Percentiles rank a stretch among this genome's conserved stretches.
These are phyloP conservation scores for Saccharum officinarum DNA, from an alignment of 176 grass and related monocot genomes.

Conservation along the genomic window DNA sequence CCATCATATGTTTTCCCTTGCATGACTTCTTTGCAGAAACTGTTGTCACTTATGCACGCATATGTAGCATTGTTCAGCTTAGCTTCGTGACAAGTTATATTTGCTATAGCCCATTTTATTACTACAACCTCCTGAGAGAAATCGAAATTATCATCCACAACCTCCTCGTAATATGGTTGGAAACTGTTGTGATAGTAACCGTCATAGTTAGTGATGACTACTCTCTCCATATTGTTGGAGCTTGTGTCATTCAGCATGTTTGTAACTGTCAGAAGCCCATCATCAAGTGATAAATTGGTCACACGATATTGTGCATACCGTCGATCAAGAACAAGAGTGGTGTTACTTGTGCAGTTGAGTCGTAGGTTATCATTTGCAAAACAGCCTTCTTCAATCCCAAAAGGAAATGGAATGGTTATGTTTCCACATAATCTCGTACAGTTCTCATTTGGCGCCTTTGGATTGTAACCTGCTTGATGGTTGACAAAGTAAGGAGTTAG, in stretches of 20 bases:
- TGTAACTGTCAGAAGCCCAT: neutral
- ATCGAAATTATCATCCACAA: neutral
- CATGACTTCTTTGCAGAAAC: neutral
- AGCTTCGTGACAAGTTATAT: neutral
- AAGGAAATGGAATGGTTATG: slow-evolving; percentile 21
- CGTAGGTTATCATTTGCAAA: neutral
- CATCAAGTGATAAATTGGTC: neutral
- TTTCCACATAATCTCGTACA: slow-evolving; percentile 30
- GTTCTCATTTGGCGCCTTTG: neutral
- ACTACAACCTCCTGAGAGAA: neutral
- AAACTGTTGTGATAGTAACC: too few species aligned
- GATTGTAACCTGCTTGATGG: neutral
- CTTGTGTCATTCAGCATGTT: neutral
- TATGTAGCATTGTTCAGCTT: neutral
- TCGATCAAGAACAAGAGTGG: neutral
- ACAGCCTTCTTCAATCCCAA: slow-evolving; percentile 29
- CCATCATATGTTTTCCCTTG: neutral
- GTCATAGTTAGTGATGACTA: neutral
- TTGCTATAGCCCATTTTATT: neutral
- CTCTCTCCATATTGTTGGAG: neutral
- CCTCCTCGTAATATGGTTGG: too few species aligned
- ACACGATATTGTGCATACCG: neutral
- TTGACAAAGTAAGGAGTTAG: too few species aligned
- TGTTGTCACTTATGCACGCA: neutral
- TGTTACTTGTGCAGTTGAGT: neutral